Conservation (phyloP, 163 green algal species). For the Scenedesmus sp. region DNA sequence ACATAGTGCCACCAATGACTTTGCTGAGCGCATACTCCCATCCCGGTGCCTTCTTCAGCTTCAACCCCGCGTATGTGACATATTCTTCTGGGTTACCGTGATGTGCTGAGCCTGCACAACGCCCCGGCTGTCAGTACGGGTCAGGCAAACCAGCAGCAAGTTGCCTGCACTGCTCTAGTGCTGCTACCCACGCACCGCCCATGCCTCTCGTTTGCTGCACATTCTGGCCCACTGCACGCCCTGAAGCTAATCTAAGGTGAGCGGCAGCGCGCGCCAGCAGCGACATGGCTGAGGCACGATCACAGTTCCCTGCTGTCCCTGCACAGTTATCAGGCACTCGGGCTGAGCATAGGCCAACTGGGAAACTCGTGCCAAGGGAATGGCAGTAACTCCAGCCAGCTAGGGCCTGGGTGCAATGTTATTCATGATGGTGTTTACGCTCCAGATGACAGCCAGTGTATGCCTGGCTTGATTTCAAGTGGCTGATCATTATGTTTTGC, state of each 20-base stretch:
- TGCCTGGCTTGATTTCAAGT: not conserved
- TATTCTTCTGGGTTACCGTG: slow-evolving; percentile 35
- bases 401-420: slow-evolving; percentile 8
- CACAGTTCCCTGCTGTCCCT: not conserved
- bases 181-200: slow-evolving; percentile 40
- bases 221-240: slow-evolving; percentile 2
- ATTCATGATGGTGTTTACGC: not conserved
- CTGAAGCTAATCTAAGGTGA: slow-evolving; percentile 15
- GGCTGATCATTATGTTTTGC: not conserved
- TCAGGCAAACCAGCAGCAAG: not conserved
- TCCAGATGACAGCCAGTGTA: not conserved
- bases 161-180: slow-evolving; percentile 14
- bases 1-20: slow-evolving; percentile 48
- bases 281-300: slow-evolving; percentile 23
- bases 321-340: too few species aligned
- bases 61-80: slow-evolving; percentile 56
- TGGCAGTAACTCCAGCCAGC: not conserved
- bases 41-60: slow-evolving; percentile 23
- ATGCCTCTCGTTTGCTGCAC: slow-evolving; percentile 34
- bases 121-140: not conserved
- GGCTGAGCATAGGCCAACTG: too few species aligned
- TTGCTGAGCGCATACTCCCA: slow-evolving; percentile 54
- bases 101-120: slow-evolving; percentile 33
- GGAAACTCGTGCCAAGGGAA: too few species aligned
- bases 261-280: slow-evolving; percentile 39